Base-by-base conservation (phyloP, 1,139 yeast genomes). In the Taphrina communis region DNA sequence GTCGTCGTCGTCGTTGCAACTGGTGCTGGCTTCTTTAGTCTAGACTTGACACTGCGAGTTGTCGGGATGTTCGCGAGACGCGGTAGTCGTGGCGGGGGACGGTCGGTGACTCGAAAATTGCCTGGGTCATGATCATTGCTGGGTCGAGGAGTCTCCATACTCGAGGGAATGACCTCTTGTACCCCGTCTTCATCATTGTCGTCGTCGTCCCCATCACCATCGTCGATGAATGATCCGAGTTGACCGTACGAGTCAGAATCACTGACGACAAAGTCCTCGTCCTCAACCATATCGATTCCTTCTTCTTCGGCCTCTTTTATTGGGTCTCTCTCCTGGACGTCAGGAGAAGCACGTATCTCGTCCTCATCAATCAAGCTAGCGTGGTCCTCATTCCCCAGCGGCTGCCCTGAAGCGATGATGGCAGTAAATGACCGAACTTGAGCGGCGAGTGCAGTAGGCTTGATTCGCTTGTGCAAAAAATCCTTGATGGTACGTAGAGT, bases 351-450 rank as follows among this genome's bases (percentile, higher is more conserved):
- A 11, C 9, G 31, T 17, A 44, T 19, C 19, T 42, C 51, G 36
- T 57, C 61, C 38, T 57, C 61, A 8, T 58, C 63, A 17, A 58
- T 35, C 42, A 58, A 36, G 53, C 51, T 48, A 7, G 21, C 63
- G 42, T 35, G 42, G 8, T 44, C 53, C 1, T 12, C 25, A 19
- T 35, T 25, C 17, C n/a, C 63, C 9, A 31, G 48, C 9, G 53
- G 17, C 3, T 2, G 3, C n/a, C 53, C 53, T 2, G 53, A 12
- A 8, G 31, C 50, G 31, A 41, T 19, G 48, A 36, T 17, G 17
- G 14, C 19, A 14, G 19, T 12, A 42, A 38, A 41, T 12, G 35
- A 14, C 42, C 21, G 36, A 12, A 25, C 35, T n/a, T 52, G 25
- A 38, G 36, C 38, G 9, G 21, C 38, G 17, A 35, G 19, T 17